phyloP scores from a whole-genome alignment of 345 rosid species.

The Hypericum androsaemum region DNA sequence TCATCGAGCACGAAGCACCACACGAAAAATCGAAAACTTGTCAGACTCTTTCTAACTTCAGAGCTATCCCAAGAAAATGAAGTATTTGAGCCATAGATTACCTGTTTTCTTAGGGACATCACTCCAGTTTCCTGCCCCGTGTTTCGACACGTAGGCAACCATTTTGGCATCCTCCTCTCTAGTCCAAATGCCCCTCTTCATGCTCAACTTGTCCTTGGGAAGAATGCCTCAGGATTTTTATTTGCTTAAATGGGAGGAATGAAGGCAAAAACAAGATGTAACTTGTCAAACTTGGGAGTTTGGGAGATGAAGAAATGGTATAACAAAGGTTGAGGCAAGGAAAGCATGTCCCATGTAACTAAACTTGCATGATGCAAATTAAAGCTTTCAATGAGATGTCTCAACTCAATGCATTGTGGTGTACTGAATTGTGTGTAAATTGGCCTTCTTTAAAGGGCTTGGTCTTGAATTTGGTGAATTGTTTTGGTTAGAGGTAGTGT shows the following conservation, averaged over 20 bases:
- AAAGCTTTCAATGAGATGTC: no score
- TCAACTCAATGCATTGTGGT: no score
- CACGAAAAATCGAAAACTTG: not conserved
- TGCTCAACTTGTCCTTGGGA: conserved; percentile 22
- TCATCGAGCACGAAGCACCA: not conserved
- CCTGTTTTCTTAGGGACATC: conserved; percentile 46
- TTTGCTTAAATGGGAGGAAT: no score
- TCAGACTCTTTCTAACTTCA: not conserved
- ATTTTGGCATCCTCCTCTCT: conserved; percentile 60
- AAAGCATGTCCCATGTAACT: conserved; percentile 37
- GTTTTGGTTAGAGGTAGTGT: conserved; percentile 22
- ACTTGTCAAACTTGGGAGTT: not conserved
- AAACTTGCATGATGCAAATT: conserved; percentile 27
- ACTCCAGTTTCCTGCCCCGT: conserved; percentile 54
- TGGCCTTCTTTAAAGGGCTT: no score
- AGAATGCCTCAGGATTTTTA: no score
- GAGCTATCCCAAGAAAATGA: not conserved
- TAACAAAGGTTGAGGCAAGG: conserved; percentile 26
- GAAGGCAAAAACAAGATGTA: no score
- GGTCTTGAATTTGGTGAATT: conserved; percentile 39
- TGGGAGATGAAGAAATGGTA: conserved; percentile 19
- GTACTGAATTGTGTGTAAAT: no score
- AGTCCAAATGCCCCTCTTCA: conserved; percentile 41
- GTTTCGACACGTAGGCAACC: conserved; percentile 43
- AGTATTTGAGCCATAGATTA: conserved; percentile 6